Conservation (phyloP, 768 basidiomycete species). For the Rhizopogon vulgaris region DNA sequence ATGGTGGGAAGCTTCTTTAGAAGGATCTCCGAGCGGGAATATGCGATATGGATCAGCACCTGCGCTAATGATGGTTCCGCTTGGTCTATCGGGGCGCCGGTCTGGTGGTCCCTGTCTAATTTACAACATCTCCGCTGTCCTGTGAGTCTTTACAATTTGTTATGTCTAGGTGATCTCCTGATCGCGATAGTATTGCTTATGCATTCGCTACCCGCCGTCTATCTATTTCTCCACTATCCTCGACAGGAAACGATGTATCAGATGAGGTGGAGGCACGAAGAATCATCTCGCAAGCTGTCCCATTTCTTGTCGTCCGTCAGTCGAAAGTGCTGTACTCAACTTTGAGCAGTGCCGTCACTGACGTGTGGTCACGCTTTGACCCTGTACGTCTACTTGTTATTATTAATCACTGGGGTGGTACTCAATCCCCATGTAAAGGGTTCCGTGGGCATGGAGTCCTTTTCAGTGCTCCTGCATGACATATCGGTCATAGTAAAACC, state of each 20-base stretch:
- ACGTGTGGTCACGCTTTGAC: constrained; percentile 61
- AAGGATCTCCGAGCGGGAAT: constrained; percentile 2
- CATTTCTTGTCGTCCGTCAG: constrained; percentile 58
- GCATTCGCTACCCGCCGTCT: constrained; percentile 60
- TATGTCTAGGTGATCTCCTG: background rate
- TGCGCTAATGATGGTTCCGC: constrained; percentile 39
- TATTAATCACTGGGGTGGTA: background rate
- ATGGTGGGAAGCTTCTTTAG: constrained; percentile 60
- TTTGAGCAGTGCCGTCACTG: constrained; percentile 48
- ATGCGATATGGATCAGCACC: constrained; percentile 34
- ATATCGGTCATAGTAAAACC: constrained; percentile 47
- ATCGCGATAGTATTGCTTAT: constrained; percentile 53
- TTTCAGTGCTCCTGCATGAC: constrained; percentile 54
- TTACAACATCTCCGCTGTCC: constrained; percentile 64
- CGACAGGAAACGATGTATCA: constrained; percentile 29
- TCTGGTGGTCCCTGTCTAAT: constrained; percentile 39
- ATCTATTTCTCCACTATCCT: constrained; percentile 50
- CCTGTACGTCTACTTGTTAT: constrained; percentile 17
- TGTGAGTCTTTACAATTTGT: constrained; percentile 38
- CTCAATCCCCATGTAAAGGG: constrained; percentile 23
- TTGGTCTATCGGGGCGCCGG: constrained; percentile 34
- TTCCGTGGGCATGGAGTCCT: constrained; percentile 31
- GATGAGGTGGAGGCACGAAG: constrained; percentile 43
- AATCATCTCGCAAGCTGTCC: constrained; percentile 46
- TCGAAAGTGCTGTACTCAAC: constrained; percentile 49